Base-by-base conservation (phyloP, 176 grass and related monocot genomes). In the Urochloa ruziziensis region DNA sequence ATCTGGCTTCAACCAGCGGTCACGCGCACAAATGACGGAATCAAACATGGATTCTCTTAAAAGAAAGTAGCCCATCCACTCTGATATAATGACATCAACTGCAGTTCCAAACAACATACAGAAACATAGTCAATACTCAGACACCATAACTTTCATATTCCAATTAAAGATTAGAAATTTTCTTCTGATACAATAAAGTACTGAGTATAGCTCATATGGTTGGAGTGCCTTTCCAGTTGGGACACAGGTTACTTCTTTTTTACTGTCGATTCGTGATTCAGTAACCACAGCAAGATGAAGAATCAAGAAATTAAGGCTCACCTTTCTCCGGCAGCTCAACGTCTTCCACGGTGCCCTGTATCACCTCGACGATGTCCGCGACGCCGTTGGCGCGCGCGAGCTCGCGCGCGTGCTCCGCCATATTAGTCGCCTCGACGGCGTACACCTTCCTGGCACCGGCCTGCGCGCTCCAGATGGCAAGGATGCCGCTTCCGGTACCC, bases 41-140 rank as follows among this genome's bases (percentile, higher is more conserved):
- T 99, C 96, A 78, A 99, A 96, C 96, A 99, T 99, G 2, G 96
- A 96, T 59, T 96, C 96, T 58, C 96, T 92, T 48, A 99, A 78
- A 47, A 99, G 96, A 80, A 96, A 99, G 91, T 99, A 99, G 17
- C 96, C 93, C 96, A 99, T 99, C 96, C 96, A 99, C 85, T 99
- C 96, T 18, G 96, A 99, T 62, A 99, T 99, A 70, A 99, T 99
- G 74, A 88, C 91, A 85, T 99, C 96, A 69, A 99, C 96, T 99
- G 87, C 15, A 10, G 40, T 76, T 52, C 35, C 25, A 85, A 84
- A 63, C 14, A 84, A 84, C 1, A 21, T 82, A 85, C 82, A 35
- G 57, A 80, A 13, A 1, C 43, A 46, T 46, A 62, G 74, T 77
- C 54, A 87, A 36, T 61, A 62, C 5, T 29, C 17, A n/a, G 37